Conservation (phyloP, 2,329 filamentous ascomycete species). For the Diaporthe capsici region DNA sequence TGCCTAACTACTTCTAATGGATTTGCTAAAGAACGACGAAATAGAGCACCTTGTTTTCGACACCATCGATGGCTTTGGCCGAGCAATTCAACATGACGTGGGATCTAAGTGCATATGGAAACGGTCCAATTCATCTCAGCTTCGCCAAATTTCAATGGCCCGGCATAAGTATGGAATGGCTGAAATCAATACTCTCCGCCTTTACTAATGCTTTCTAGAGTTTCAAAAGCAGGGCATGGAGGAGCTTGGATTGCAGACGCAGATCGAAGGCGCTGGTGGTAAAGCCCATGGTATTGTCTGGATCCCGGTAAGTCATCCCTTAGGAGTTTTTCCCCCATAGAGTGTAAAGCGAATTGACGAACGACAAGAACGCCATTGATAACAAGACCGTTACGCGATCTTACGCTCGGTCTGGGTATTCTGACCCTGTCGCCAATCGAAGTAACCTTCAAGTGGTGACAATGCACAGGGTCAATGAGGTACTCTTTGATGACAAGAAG, state of each 20-base stretch:
- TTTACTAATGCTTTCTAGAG: background rate
- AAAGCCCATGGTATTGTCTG: background rate
- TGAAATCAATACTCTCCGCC: background rate
- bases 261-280: slow-evolving; percentile 6
- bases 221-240: background rate
- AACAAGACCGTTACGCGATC: background rate
- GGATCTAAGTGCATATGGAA: background rate
- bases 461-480: slow-evolving; percentile 8
- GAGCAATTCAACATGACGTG: background rate
- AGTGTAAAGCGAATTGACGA: background rate
- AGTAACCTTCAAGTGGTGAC: background rate
- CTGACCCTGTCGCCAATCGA: background rate
- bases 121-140: background rate
- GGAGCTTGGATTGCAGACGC: background rate
- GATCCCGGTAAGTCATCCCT: background rate
- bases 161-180: background rate
- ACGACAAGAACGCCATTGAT: background rate
- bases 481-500: background rate
- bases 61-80: background rate
- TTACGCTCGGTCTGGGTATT: background rate
- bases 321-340: rapidly evolving
- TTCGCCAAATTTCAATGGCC: slow-evolving; percentile 3
- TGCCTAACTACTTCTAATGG: no score
- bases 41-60: background rate
- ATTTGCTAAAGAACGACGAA: background rate